phyloP scores from a whole-genome alignment of 257 asterid genomes.

The Avicennia marina region DNA sequence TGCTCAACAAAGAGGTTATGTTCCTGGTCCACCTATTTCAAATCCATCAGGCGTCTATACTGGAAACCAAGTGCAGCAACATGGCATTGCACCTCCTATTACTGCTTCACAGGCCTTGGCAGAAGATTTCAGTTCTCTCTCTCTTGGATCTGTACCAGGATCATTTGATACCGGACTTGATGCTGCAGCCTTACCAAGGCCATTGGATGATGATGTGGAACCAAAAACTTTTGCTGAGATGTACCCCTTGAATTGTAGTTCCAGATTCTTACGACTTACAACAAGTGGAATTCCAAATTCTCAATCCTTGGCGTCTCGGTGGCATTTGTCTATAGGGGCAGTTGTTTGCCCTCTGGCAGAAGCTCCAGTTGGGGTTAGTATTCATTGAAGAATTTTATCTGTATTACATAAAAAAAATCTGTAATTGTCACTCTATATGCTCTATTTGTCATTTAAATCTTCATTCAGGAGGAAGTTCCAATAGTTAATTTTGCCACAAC shows the following conservation, averaged over 20 bases:
- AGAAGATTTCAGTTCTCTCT: slow-evolving; percentile 76
- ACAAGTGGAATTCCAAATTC: slow-evolving; percentile 76
- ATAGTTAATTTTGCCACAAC: slow-evolving; percentile 61
- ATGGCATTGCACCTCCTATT: slow-evolving; percentile 50
- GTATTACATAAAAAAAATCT: background rate
- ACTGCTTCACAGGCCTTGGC: slow-evolving; percentile 45
- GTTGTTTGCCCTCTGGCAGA: slow-evolving; percentile 91
- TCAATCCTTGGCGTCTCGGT: slow-evolving; percentile 70
- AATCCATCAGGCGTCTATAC: slow-evolving; percentile 36
- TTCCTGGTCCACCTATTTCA: slow-evolving; percentile 45
- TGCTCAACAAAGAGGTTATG: slow-evolving; percentile 61
- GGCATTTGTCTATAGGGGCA: slow-evolving; percentile 93
- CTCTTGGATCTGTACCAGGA: slow-evolving; percentile 82
- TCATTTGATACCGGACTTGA: slow-evolving; percentile 79
- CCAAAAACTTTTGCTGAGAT: slow-evolving; percentile 48
- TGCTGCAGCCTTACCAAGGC: slow-evolving; percentile 74
- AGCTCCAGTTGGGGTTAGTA: slow-evolving; percentile 77
- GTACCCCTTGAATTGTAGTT: slow-evolving; percentile 73
- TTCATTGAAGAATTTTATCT: slow-evolving; percentile 10
- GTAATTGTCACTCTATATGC: background rate
- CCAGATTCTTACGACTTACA: slow-evolving; percentile 64
- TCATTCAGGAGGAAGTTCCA: slow-evolving; percentile 80
- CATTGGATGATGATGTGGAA: slow-evolving; percentile 79
- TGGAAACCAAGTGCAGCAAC: slow-evolving; percentile 47
- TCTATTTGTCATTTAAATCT: slow-evolving; percentile 18